These are phyloP conservation scores for Microthyrium microscopicum DNA, from an alignment of 2,329 filamentous ascomycete species.

Conservation along the genomic window DNA sequence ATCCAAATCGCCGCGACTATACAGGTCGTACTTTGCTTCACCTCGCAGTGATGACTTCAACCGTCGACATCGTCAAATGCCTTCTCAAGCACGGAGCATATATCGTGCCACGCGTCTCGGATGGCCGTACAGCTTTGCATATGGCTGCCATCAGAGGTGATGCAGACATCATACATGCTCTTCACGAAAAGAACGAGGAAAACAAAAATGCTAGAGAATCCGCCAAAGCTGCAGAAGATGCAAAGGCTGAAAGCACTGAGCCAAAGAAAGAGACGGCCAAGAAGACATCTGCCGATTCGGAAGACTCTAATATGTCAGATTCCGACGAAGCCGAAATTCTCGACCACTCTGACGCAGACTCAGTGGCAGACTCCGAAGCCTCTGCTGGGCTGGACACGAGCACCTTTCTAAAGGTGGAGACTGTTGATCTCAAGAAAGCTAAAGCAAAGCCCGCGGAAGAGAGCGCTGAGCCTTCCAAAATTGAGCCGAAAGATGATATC, in stretches of 20 bases:
- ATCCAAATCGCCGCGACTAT: slow-evolving; percentile 60
- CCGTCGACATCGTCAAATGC: slow-evolving; percentile 50
- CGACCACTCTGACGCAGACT: slow-evolving; percentile 32
- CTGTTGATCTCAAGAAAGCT: slow-evolving; percentile 25
- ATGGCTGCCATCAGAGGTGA: slow-evolving; percentile 57
- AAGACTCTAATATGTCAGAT: slow-evolving; percentile 24
- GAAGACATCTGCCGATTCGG: slow-evolving; percentile 14
- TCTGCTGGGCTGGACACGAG: slow-evolving; percentile 45
- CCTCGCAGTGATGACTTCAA: slow-evolving; percentile 53
- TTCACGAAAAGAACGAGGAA: slow-evolving; percentile 56
- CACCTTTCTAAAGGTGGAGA: slow-evolving; percentile 55
- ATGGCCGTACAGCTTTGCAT: slow-evolving; percentile 71
- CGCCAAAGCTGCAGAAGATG: slow-evolving; percentile 19
- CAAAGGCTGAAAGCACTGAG: slow-evolving; percentile 16
- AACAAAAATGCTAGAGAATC: slow-evolving; percentile 51
- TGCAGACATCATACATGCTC: slow-evolving; percentile 49
- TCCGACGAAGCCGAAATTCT: slow-evolving; percentile 22
- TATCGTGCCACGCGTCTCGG: slow-evolving; percentile 56
- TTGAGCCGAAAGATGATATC: slow-evolving; percentile 56
- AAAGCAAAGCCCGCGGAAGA: slow-evolving; percentile 36
- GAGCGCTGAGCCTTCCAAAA: slow-evolving; percentile 8
- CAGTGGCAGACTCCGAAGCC: slow-evolving; percentile 16
- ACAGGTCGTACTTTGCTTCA: slow-evolving; percentile 68
- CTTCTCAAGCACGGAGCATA: slow-evolving; percentile 58
- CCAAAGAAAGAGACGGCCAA: slow-evolving; percentile 12